Evolutionary conservation across 192 early-diverging fungal genomes (phyloP).

Genomic region (Mortierella alpina): DNA sequence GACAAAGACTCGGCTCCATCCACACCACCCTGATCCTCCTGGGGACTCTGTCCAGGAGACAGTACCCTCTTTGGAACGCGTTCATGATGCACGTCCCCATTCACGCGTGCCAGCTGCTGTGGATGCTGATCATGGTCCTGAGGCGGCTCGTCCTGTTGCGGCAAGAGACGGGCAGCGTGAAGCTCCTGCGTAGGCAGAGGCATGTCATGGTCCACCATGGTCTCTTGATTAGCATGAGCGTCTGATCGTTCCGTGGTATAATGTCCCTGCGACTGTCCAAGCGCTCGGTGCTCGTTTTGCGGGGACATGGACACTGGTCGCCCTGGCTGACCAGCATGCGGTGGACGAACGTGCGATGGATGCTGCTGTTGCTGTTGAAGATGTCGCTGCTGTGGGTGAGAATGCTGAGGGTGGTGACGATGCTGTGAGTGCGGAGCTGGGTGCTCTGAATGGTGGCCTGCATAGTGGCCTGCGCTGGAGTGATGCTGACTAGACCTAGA

Average conservation of each 20-base stretch:
- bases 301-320: constrained; percentile 27
- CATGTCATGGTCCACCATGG: constrained; percentile 20
- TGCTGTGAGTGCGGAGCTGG: constrained; percentile 4
- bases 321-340: background rate
- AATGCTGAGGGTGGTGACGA: constrained; percentile 3
- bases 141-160: background rate
- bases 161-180: background rate
- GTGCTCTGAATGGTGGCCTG: background rate
- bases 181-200: background rate
- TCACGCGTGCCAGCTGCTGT: background rate
- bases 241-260: constrained; percentile 2
- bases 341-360: constrained; percentile 9
- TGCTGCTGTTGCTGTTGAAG: constrained; percentile 13
- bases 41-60: no score
- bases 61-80: no score
- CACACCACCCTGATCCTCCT: no score
- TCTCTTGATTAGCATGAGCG: constrained; percentile 14
- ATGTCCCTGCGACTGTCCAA: background rate
- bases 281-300: constrained; percentile 25
- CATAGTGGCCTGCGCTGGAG: background rate
- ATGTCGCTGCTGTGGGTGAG: constrained; percentile 15
- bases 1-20: background rate
- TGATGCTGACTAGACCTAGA: constrained; percentile 13
- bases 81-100: no score
- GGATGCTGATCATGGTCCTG: background rate